These are phyloP conservation scores for Kluyveromyces aestuarii DNA, from an alignment of 805 yeast species.

Conservation along the genomic window DNA sequence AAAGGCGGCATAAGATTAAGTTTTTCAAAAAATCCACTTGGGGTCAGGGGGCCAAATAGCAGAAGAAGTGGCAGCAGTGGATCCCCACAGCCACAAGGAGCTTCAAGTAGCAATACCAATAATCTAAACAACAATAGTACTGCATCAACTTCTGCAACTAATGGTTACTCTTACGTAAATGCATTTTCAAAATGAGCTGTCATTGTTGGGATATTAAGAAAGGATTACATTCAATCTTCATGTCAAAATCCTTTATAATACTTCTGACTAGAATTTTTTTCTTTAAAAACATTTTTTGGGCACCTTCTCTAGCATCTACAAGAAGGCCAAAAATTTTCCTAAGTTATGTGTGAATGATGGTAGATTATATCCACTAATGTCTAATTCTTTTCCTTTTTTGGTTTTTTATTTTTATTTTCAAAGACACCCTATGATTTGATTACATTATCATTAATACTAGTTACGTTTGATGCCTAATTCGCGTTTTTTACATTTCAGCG, in stretches of 20 bases:
- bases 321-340: not conserved
- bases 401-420: not conserved
- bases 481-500: slow-evolving; percentile 1
- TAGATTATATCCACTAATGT: not conserved
- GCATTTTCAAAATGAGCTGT: not conserved
- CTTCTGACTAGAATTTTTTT: not conserved
- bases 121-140: not conserved
- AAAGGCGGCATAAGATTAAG: slow-evolving; percentile 94
- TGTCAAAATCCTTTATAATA: not conserved
- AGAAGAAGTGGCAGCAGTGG: slow-evolving; percentile 30
- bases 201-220: not conserved
- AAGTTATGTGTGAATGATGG: not conserved
- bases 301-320: not conserved
- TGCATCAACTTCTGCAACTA: not conserved
- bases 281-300: not conserved
- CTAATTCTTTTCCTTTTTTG: not conserved
- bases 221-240: not conserved
- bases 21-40: slow-evolving; percentile 92
- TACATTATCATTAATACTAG: not conserved
- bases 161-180: not conserved
- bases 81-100: slow-evolving; percentile 2
- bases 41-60: slow-evolving; percentile 72
- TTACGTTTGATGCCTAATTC: not conserved
- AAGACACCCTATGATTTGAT: not conserved
- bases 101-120: slow-evolving; percentile 3